phyloP scores from a whole-genome alignment of 2,329 filamentous ascomycete genomes.

The Fusarium heterosporum region DNA sequence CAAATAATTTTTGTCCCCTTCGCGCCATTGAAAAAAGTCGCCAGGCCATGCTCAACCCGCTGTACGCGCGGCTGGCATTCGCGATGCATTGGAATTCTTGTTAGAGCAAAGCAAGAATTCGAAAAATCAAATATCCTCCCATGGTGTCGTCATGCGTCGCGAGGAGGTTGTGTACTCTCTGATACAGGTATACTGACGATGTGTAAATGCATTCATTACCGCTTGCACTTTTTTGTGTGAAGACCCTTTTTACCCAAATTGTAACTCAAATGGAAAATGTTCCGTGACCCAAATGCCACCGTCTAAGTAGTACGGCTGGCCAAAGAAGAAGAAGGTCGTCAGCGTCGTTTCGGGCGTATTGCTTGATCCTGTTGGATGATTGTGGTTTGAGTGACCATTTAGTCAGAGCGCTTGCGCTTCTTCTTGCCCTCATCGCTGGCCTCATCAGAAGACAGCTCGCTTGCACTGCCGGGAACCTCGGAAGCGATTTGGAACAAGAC shows the following conservation, averaged over 20 bases:
- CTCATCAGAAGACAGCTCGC: slow-evolving; percentile 68
- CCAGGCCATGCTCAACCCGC: slow-evolving; percentile 41
- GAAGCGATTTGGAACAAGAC: slow-evolving; percentile 85
- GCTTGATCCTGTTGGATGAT: slow-evolving; percentile 38
- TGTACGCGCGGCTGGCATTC: slow-evolving; percentile 19
- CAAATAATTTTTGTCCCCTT: slow-evolving; percentile 30
- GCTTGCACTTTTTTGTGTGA: slow-evolving; percentile 56
- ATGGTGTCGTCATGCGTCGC: slow-evolving; percentile 46
- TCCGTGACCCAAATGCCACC: slow-evolving; percentile 49
- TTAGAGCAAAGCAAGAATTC: slow-evolving; percentile 31
- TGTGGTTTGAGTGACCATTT: slow-evolving; percentile 45
- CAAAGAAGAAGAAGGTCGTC: slow-evolving; percentile 49
- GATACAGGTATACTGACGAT: slow-evolving; percentile 59
- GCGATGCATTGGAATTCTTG: slow-evolving; percentile 45
- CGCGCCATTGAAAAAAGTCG: slow-evolving; percentile 41
- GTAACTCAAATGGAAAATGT: slow-evolving; percentile 39
- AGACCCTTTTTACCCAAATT: slow-evolving; percentile 51
- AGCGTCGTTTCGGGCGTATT: slow-evolving; percentile 51
- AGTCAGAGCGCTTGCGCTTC: slow-evolving; percentile 82
- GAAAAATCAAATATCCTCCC: slow-evolving; percentile 45
- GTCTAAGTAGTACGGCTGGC: slow-evolving; percentile 38
- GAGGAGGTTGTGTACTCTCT: slow-evolving; percentile 52
- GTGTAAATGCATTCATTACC: slow-evolving; percentile 56
- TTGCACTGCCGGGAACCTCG: slow-evolving; percentile 74
- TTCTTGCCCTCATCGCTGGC: slow-evolving; percentile 61